Evolutionary conservation across 129 eudicot genomes (phyloP), one percentile per base, ranked within the genome.

Genomic region (Pulicaria dysenterica): DNA sequence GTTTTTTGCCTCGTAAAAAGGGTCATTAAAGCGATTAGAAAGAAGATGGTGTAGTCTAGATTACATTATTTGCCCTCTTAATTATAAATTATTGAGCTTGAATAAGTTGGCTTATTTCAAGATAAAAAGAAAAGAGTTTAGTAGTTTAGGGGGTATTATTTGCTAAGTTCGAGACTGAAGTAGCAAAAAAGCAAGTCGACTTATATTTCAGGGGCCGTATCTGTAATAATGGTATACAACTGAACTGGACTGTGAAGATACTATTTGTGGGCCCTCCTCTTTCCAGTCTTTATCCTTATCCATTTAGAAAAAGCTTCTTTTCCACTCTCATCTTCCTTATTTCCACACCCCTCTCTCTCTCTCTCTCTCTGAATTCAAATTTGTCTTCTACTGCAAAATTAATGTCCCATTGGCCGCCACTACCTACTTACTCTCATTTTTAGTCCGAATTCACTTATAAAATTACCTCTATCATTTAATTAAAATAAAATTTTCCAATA

Each of bases 241-340:
- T 68, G 77, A 69, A 46, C 48, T 55, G 19, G 42, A 34, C 72
- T 24, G 38, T 12, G 24, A 48, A 48, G 46, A 24, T 70, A 4
- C 55, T 70, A 42, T 74, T 58, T 58, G 12, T 19, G 5, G 36
- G 84, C 84, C 84, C 72, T 62, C 4, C 46, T 31, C 5, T 47
- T 7, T 40, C 5, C 44, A 48, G 72, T 59, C 80, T 47, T 81
- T 81, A 84, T 82, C 76, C 89, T 87, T 87, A 87, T 87, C 89
- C 87, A 75, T 39, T 40, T 7, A 13, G 10, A 1, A 24, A 24
- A 24, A 44, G 73, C 69, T 75, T 24, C 79, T n/a, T 19, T 51
- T 69, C 74, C 83, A 62, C 59, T 17, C 75, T 19, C 12, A 6
- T 59, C 36, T 36, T 6, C 3, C 10, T 4, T 58, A 2, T 58